These are phyloP conservation scores for Raffaelea ambrosiae DNA, from an alignment of 2,329 filamentous ascomycete species.

Conservation along the genomic window DNA sequence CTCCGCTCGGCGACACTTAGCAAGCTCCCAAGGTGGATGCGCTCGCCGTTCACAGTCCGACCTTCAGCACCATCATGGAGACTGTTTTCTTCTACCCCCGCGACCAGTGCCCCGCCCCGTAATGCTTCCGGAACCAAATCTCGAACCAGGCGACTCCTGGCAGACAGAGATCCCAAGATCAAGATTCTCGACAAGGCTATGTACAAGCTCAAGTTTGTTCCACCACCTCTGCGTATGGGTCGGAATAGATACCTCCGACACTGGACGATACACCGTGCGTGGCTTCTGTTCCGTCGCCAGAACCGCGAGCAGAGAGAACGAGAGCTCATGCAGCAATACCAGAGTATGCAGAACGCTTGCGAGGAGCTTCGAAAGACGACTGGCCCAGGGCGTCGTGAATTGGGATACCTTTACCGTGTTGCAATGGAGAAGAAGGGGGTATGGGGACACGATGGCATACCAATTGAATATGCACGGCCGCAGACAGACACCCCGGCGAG, in stretches of 20 bases:
- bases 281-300: slow-evolving; percentile 70
- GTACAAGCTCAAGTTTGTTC: slow-evolving; percentile 23
- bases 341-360: slow-evolving; percentile 75
- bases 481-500: slow-evolving; percentile 76
- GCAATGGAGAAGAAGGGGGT: slow-evolving; percentile 88
- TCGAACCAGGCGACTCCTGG: background rate
- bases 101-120: too few relatives aligned
- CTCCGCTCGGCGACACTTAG: too few relatives aligned
- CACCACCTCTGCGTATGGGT: slow-evolving; percentile 73
- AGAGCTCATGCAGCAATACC: slow-evolving; percentile 71
- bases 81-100: too few relatives aligned
- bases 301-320: slow-evolving; percentile 54
- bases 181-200: slow-evolving; percentile 23
- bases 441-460: slow-evolving; percentile 63
- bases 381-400: slow-evolving; percentile 46
- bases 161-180: slow-evolving; percentile 22
- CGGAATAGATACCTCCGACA: slow-evolving; percentile 83
- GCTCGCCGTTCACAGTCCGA: too few relatives aligned
- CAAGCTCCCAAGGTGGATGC: too few relatives aligned
- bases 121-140: too few relatives aligned
- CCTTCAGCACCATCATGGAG: too few relatives aligned
- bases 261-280: slow-evolving; percentile 98
- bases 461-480: slow-evolving; percentile 81
- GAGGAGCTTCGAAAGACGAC: slow-evolving; percentile 65
- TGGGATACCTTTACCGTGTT: slow-evolving; percentile 72